phyloP scores from a whole-genome alignment of 352 stramenopile genomes.

The Globisporangium mamillatum region DNA sequence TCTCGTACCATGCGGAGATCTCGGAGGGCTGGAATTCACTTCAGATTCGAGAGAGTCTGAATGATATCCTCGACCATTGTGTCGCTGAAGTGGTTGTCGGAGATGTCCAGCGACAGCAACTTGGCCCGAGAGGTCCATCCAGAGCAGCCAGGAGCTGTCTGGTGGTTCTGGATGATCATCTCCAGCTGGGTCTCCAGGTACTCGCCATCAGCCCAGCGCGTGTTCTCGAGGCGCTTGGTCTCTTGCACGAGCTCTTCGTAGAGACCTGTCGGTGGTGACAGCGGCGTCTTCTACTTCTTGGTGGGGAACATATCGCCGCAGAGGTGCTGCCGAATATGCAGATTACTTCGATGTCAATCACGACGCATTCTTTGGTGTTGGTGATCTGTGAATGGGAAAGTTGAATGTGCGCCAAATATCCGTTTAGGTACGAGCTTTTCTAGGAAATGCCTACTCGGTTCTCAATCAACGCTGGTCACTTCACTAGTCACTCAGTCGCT shows the following conservation, averaged over 20 bases:
- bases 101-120: conserved; percentile 1
- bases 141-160: background rate
- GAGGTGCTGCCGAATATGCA: background rate
- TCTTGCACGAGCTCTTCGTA: background rate
- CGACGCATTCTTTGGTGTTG: background rate
- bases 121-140: background rate
- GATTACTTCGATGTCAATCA: no score
- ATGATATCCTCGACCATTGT: background rate
- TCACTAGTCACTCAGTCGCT: no score
- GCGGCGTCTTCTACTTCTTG: background rate
- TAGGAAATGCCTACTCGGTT: no score
- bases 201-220: background rate
- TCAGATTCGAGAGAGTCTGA: background rate
- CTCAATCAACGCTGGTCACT: no score
- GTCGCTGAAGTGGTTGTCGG: background rate
- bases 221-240: background rate
- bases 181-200: background rate
- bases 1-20: background rate
- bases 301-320: background rate
- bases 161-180: background rate
- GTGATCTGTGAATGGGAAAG: background rate
- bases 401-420: background rate
- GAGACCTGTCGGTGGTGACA: background rate
- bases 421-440: background rate
- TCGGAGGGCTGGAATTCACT: background rate